Evolutionary conservation across 169 alveolate genomes (phyloP).

Genomic region (Eimeria tenella): DNA sequence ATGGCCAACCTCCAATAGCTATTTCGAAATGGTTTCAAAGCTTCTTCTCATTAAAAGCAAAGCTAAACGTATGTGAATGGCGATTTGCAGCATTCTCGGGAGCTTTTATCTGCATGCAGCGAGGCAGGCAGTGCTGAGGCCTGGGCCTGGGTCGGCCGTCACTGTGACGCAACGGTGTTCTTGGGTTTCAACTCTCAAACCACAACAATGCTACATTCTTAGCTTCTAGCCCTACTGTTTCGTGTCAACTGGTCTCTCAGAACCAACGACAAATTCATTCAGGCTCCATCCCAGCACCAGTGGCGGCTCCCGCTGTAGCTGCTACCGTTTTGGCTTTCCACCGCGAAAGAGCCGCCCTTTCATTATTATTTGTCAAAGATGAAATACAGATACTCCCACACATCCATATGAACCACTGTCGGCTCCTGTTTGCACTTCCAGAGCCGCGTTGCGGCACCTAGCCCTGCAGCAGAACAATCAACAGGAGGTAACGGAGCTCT

Average conservation of each 20-base stretch:
- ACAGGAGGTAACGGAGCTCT: no score
- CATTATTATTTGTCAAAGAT: not conserved
- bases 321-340: not conserved
- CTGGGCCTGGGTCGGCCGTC: constrained; percentile 42
- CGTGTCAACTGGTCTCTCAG: constrained; percentile 1
- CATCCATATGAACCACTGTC: not conserved
- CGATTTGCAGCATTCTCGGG: not conserved
- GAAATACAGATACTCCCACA: not conserved
- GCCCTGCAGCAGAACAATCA: not conserved
- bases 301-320: constrained; percentile 18
- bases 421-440: not conserved
- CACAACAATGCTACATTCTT: no score
- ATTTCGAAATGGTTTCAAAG: not conserved
- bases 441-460: constrained; percentile 9
- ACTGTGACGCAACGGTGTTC: constrained; percentile 8
- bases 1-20: not conserved
- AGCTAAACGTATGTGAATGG: not conserved
- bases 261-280: not conserved
- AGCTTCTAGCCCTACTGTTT: not conserved
- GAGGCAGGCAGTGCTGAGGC: constrained; percentile 51
- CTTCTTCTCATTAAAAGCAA: not conserved
- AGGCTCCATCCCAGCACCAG: constrained; percentile 38
- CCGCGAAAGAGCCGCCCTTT: not conserved
- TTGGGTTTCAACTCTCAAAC: not conserved
- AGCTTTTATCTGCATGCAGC: constrained; percentile 46